Evolutionary conservation across 352 stramenopile species (phyloP), one percentile per base, ranked within the genome.

Genomic region (Globisporangium nodosum): DNA sequence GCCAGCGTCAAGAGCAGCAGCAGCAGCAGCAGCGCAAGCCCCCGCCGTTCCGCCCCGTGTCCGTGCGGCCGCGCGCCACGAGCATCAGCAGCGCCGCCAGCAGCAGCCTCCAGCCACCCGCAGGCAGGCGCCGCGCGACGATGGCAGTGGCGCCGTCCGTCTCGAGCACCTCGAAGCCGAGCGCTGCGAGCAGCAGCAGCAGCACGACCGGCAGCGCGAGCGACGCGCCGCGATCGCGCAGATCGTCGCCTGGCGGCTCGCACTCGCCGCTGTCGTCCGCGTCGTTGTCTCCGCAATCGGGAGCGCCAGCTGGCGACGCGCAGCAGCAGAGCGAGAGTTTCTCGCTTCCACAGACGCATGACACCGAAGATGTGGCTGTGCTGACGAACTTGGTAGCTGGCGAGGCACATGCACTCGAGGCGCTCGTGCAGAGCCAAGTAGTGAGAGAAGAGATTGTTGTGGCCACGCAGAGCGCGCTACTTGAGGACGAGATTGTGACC

Each of bases 1-100:
- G 60, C 42, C 51, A 68, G 45, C 43, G 40, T 5, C 52, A 68
- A 7, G 24, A 31, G 13, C 49, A 55, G 52, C 54, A 62, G 53
- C 49, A 45, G 40, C 21, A 48, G 33, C 37, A 18, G 37, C 31
- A 61, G 49, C 30, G 18, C 9, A 50, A 51, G 18, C 27, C 24
- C 5, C 60, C 53, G 15, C 43, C 59, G 9, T 59, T 60, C 45
- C 39, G 45, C n/a, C 58, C 58, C 15, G 21, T 35, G 24, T 52
- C 49, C 24, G 46, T 20, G 27, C 42, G 58, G 13, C 46, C 48
- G 31, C 53, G 52, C 53, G 50, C 47, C 24, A 37, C 53, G 27
- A 60, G 58, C 58, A 35, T 24, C 33, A 54, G 20, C 30, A 37
- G 30, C 58, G 49, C 9, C 11, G 27, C 35, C 31, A 59, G n/a